Conservation (phyloP, 306 rosid species). For the Albizia julibrissin region DNA sequence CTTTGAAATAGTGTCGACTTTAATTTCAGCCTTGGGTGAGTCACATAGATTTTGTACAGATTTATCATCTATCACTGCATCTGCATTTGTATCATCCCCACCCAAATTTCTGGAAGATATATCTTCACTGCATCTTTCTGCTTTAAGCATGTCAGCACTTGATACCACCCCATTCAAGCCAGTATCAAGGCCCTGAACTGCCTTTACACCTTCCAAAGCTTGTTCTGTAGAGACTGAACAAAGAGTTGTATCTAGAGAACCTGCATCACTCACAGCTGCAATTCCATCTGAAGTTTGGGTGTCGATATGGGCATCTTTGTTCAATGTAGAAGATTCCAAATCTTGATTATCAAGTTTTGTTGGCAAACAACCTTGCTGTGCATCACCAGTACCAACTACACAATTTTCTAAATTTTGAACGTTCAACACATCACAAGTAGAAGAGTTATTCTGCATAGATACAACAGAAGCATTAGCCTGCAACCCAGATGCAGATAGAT, state of each 20-base stretch:
- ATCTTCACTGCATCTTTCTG: constrained; percentile 39
- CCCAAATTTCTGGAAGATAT: constrained; percentile 34
- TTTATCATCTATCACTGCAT: constrained; percentile 42
- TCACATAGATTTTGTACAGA: constrained; percentile 35
- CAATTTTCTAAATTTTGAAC: constrained; percentile 34
- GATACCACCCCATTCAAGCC: constrained; percentile 29
- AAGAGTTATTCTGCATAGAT: constrained; percentile 33
- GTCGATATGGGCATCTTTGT: constrained; percentile 35
- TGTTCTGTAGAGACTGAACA: constrained; percentile 38
- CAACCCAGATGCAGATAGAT: constrained; percentile 48
- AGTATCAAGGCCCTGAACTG: constrained; percentile 38
- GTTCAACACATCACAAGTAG: constrained; percentile 31
- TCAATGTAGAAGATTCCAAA: constrained; percentile 36
- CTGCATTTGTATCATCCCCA: constrained; percentile 42
- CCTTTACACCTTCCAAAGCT: constrained; percentile 43
- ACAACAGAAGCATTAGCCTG: constrained; percentile 44
- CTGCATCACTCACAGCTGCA: constrained; percentile 33
- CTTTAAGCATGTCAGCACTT: constrained; percentile 42
- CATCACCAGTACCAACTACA: constrained; percentile 31
- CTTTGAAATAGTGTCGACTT: constrained; percentile 46
- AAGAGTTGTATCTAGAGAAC: constrained; percentile 37
- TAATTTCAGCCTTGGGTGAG: constrained; percentile 33
- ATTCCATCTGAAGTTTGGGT: constrained; percentile 36
- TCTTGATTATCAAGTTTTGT: constrained; percentile 31
- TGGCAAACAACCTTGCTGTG: constrained; percentile 36